Percentiles rank a stretch among this genome's conserved stretches.
These are phyloP conservation scores for Endoconidiophora laricicola DNA, from an alignment of 2,329 filamentous ascomycete species.

Conservation along the genomic window DNA sequence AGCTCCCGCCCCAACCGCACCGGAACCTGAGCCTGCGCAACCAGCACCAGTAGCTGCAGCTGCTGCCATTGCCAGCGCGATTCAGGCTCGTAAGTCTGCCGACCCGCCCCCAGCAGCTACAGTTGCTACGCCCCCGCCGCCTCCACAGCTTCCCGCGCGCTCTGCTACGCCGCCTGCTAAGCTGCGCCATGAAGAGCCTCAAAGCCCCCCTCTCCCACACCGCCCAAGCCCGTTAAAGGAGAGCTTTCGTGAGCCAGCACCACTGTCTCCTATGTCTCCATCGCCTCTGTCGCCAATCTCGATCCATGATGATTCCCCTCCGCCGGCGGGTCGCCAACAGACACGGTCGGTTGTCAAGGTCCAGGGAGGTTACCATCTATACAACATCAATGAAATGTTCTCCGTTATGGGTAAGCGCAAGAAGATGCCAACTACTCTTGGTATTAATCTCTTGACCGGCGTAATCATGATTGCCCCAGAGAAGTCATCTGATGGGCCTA, in stretches of 20 bases:
- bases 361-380: constrained; percentile 64
- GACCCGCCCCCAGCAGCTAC: constrained; percentile 5
- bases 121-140: neutral
- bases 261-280: constrained; percentile 9
- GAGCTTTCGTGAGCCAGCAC: constrained; percentile 9
- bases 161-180: constrained; percentile 18
- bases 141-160: constrained; percentile 19
- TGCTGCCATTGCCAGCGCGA: constrained; percentile 37
- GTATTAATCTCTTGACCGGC: constrained; percentile 80
- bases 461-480: constrained; percentile 84
- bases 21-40: constrained; percentile 15
- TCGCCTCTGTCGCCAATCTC: constrained; percentile 9
- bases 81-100: constrained; percentile 27
- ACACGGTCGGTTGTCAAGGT: constrained; percentile 10
- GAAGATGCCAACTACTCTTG: constrained; percentile 94
- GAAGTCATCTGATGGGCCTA: constrained; percentile 62
- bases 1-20: constrained; percentile 21
- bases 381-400: constrained; percentile 95
- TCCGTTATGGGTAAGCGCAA: constrained; percentile 94
- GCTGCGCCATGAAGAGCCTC: constrained; percentile 16
- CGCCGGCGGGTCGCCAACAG: constrained; percentile 33
- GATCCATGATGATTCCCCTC: constrained; percentile 30
- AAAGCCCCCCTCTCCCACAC: constrained; percentile 24
- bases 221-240: constrained; percentile 10
- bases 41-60: neutral